Base-by-base conservation (phyloP, 2,329 filamentous ascomycete genomes). In the Trichophyton mentagrophytes region DNA sequence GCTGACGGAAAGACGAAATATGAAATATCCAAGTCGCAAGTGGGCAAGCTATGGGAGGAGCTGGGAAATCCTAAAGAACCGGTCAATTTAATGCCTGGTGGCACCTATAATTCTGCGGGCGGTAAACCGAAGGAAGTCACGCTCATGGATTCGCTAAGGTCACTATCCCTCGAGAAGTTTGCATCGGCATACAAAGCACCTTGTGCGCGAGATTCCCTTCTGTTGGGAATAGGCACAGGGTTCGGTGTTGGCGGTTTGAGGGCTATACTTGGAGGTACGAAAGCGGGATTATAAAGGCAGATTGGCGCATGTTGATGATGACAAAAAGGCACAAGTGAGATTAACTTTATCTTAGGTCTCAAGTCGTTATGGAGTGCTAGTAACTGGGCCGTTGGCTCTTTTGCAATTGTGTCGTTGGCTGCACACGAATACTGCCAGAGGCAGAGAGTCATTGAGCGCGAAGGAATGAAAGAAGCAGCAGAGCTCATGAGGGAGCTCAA, bases 391-490 rank as follows among this genome's bases (percentile, higher is more conserved):
- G 90, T 93, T 4, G 88, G 85, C 5, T 80, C 84, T 40, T 95
- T 93, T 71, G 78, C 86, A 25, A 70, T 87, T 20, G 82, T 82
- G 5, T 85, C 87, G n/a, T 78, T 87, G 55, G 80, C 81, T 33
- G 86, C 86, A 58, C 93, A 90, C 74, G 89, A 96, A 74, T 90
- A 87, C 69, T 97, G 92, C 75, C 85, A 90, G 69, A 85, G 85
- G 66, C 81, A 82, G 64, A 81, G 90, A 62, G 79, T 82, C 56
- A 80, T 86, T 63, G 92, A 97, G 74, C 83, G 86, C 67, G 83
- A 85, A 64, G 87, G 89, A 64, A 92, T 99, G 85, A 87, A 88
- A 72, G 80, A 90, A 65, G 88, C 88, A 3, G 86, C 95, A 60
- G 89, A 95, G 70, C 83, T 93, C 62, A 86, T 92, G 72, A 85